Evolutionary conservation across 2,329 filamentous ascomycete species (phyloP), one percentile per base, ranked within the genome.

Genomic region (Alternaria sp.): DNA sequence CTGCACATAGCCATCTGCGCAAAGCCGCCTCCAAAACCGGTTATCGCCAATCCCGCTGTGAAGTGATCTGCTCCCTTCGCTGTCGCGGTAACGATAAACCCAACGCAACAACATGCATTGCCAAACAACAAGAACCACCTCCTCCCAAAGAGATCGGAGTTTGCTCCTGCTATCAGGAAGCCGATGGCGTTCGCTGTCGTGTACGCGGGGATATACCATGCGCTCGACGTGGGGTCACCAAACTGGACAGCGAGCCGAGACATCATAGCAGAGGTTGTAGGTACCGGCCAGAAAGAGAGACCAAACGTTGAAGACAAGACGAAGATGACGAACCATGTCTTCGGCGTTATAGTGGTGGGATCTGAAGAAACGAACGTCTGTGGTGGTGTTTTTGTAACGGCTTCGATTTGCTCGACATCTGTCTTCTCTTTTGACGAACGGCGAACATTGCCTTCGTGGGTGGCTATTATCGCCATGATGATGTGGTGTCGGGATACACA

Each of bases 81-180:
- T 4, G 69, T 70, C 1, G 67, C 67, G 3, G 43, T 70, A 18
- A 73, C 59, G 27, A 71, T 64, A 49, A 80, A 76, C 12, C 80
- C 80, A 18, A 80, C 66, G 53, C 76, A 78, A 53, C 76, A 76
- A 32, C 78, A 60, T n/a, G 80, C 64, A 60, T 83, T 83, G 16
- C 82, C 82, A 41, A 78, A 71, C 3, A 82, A 72, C 40, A 84
- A 66, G 66, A 84, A 83, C 75, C 80, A 82, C 18, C 82, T 77
- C 62, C 83, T 79, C 12, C 83, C 83, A 32, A 85, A 79, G 5
- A 84, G 73, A 73, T 85, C 83, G 2, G 81, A 82, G 65, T 84
- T 84, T 4, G 82, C 73, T 7, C 78, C 78, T 32, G 69, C 69
- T 10, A 72, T 53, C 10, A 72, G 41, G 41, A 72, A 69, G 2